These are phyloP conservation scores for Geotrichum cucujoidarum DNA, from an alignment of 1,139 yeast species.

Conservation along the genomic window DNA sequence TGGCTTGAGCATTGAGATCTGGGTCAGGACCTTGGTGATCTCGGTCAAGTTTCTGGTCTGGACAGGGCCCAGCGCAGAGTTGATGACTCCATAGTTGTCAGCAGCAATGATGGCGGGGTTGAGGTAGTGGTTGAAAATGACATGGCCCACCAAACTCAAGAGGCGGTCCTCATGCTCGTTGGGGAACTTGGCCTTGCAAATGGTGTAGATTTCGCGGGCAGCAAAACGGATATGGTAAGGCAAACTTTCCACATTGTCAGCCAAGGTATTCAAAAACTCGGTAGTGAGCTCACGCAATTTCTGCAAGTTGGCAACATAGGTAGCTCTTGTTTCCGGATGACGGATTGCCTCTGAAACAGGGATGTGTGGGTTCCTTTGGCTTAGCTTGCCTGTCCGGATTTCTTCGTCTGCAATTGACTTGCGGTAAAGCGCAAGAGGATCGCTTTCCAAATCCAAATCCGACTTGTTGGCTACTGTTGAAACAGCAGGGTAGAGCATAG, in stretches of 20 bases:
- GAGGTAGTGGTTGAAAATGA: slow-evolving; percentile 59
- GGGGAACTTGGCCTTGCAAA: slow-evolving; percentile 46
- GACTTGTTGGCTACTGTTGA: slow-evolving; percentile 50
- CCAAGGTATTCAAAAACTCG: slow-evolving; percentile 49
- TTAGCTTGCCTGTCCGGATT: slow-evolving; percentile 39
- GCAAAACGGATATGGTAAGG: slow-evolving; percentile 62
- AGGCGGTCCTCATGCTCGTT: slow-evolving; percentile 46
- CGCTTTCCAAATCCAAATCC: slow-evolving; percentile 67
- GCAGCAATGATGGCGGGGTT: slow-evolving; percentile 65
- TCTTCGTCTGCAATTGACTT: slow-evolving; percentile 47
- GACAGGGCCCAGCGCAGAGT: slow-evolving; percentile 34
- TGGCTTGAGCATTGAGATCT: slow-evolving; percentile 60
- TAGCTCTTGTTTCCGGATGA: slow-evolving; percentile 61
- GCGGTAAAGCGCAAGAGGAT: slow-evolving; percentile 60
- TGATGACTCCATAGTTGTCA: slow-evolving; percentile 56
- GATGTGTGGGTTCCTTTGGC: slow-evolving; percentile 44
- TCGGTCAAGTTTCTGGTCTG: slow-evolving; percentile 53
- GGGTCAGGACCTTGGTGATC: slow-evolving; percentile 57
- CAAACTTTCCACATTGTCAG: slow-evolving; percentile 41
- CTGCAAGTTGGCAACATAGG: slow-evolving; percentile 71
- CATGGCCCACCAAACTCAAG: slow-evolving; percentile 63
- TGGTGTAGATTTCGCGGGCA: slow-evolving; percentile 39
- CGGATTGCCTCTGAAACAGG: slow-evolving; percentile 71
- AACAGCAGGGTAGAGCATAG: slow-evolving; percentile 51
- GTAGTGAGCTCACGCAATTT: slow-evolving; percentile 66